Evolutionary conservation across 1,284 basidiomycete species (phyloP).

Genomic region (Sporisorium scitamineum): DNA sequence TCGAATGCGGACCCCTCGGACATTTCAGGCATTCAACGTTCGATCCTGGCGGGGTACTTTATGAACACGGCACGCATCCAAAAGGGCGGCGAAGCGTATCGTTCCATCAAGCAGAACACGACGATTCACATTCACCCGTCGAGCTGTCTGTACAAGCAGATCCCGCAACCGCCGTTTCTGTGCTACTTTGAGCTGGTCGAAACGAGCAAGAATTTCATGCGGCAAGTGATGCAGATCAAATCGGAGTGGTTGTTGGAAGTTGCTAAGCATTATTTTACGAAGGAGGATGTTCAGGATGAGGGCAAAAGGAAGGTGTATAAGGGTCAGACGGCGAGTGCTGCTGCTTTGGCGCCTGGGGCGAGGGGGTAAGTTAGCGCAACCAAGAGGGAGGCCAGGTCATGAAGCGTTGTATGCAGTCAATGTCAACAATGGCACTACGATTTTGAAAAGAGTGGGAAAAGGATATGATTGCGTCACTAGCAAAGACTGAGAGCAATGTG

Average conservation of each 20-base stretch:
- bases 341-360: constrained; percentile 8
- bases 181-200: constrained; percentile 90
- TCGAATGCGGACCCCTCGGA: constrained; percentile 90
- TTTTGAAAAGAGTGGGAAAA: neutral
- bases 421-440: neutral
- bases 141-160: constrained; percentile 91
- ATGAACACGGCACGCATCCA: constrained; percentile 78
- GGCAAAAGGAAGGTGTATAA: constrained; percentile 22
- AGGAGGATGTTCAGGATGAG: constrained; percentile 53
- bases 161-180: constrained; percentile 87
- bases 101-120: constrained; percentile 87
- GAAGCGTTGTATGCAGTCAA: neutral
- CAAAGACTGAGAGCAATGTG: neutral
- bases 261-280: constrained; percentile 58
- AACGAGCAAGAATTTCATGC: constrained; percentile 74
- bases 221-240: constrained; percentile 98
- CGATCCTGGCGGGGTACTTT: constrained; percentile 93
- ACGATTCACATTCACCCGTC: constrained; percentile 97
- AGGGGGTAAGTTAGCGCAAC: neutral
- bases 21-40: constrained; percentile 91
- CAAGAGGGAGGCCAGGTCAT: too few species aligned
- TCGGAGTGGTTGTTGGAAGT: constrained; percentile 90
- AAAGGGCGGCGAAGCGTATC: constrained; percentile 73
- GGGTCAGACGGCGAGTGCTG: constrained; percentile 30
- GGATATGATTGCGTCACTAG: neutral